These are phyloP conservation scores for Iberis pinnata DNA, from an alignment of 345 rosid genomes.

Conservation along the genomic window DNA sequence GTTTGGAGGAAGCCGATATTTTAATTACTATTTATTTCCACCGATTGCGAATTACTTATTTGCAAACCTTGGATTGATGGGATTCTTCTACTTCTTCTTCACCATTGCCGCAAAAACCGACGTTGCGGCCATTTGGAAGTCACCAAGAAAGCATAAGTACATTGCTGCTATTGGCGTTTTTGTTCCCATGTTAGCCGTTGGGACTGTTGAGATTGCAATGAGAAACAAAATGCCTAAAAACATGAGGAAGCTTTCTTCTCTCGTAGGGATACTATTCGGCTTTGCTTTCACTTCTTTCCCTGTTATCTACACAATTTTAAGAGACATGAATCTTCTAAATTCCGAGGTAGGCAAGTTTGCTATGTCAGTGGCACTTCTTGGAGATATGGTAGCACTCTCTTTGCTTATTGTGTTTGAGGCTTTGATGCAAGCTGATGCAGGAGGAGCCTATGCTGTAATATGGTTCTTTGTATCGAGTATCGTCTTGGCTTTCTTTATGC, in stretches of 20 bases:
- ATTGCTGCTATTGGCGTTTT: conserved; percentile 33
- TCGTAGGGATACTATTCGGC: conserved; percentile 31
- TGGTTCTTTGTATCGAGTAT: conserved; percentile 33
- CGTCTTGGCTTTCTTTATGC: conserved; percentile 19
- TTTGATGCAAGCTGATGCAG: conserved; percentile 31
- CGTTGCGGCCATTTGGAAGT: conserved; percentile 28
- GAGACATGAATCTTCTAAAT: conserved; percentile 53
- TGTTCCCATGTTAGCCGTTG: conserved; percentile 21
- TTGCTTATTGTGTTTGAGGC: conserved; percentile 35
- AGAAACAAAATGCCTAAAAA: conserved; percentile 27
- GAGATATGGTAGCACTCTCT: conserved; percentile 32
- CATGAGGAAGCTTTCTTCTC: conserved; percentile 20
- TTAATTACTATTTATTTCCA: conserved; percentile 34
- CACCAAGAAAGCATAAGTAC: conserved; percentile 38
- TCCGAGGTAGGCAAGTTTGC: conserved; percentile 60
- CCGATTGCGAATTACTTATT: conserved; percentile 36
- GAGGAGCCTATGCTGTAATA: conserved; percentile 9
- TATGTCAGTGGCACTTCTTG: conserved; percentile 37
- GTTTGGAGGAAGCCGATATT: conserved; percentile 40
- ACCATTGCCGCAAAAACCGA: conserved; percentile 49
- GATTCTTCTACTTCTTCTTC: conserved; percentile 52
- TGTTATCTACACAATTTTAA: conserved; percentile 40
- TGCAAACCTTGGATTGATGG: conserved; percentile 47
- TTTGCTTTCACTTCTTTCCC: conserved; percentile 41
- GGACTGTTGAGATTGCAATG: conserved; percentile 12